Evolutionary conservation across 2,329 filamentous ascomycete species (phyloP).

Genomic region (Pseudogymnoascus sp.): DNA sequence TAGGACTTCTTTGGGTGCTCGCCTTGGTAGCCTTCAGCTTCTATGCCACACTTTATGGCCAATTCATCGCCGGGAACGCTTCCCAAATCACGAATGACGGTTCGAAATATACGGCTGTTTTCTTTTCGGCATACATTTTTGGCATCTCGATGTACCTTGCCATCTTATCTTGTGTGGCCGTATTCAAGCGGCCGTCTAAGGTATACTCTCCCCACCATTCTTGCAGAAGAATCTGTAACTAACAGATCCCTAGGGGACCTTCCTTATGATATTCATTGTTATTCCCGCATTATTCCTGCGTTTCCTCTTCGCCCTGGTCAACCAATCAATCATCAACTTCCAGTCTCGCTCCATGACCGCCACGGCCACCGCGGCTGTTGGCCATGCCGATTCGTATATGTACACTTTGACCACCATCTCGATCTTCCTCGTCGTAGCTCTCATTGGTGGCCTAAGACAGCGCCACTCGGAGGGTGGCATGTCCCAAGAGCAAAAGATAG

Average conservation of each 20-base stretch:
- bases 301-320: not conserved
- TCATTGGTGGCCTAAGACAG: not conserved
- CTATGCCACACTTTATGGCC: not conserved
- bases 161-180: not conserved
- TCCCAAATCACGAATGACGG: not conserved
- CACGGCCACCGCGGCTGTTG: not conserved
- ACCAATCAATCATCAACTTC: not conserved
- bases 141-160: slow-evolving; percentile 20
- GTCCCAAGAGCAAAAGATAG: not conserved
- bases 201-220: not conserved
- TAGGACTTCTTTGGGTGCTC: slow-evolving; percentile 20
- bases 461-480: not conserved
- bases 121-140: slow-evolving; percentile 16
- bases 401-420: not conserved
- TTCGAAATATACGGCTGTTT: not conserved
- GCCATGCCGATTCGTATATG: not conserved
- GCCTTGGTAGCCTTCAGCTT: not conserved
- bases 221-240: not conserved
- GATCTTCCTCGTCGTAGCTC: not conserved
- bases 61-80: not conserved
- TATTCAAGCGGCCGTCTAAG: not conserved
- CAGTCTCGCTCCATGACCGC: not conserved
- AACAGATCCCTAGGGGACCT: not conserved
- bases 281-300: not conserved
- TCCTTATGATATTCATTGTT: not conserved